These are phyloP conservation scores for Aspergillus texensis DNA, from an alignment of 2,329 filamentous ascomycete species.

Conservation along the genomic window DNA sequence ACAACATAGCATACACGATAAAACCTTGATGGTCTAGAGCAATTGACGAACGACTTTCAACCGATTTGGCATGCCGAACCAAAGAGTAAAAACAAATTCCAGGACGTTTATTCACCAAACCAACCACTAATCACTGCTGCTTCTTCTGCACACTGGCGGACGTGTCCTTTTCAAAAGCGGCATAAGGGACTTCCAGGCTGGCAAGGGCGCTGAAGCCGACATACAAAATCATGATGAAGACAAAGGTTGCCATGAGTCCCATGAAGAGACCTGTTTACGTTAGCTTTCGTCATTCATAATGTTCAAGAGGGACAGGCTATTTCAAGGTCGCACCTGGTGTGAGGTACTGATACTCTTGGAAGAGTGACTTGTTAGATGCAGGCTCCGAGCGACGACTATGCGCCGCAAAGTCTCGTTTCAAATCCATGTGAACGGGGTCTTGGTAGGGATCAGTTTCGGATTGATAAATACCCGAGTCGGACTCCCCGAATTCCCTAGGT, in stretches of 20 bases:
- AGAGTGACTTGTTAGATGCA: conserved; percentile 50
- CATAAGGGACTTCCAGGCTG: conserved; percentile 87
- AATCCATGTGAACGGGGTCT: conserved; percentile 67
- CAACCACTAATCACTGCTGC: conserved; percentile 53
- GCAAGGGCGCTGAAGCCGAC: conserved; percentile 75
- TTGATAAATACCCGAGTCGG: conserved; percentile 58
- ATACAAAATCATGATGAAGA: conserved; percentile 76
- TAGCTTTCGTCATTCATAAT: background rate
- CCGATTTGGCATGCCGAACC: background rate
- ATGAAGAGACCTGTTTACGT: conserved; percentile 76
- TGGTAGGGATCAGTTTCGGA: conserved; percentile 58
- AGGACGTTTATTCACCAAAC: conserved; percentile 1
- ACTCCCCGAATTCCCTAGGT: conserved; percentile 46
- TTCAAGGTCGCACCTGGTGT: conserved; percentile 68
- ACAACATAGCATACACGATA: conserved; percentile 6
- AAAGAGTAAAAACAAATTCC: conserved; percentile 1
- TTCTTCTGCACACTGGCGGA: conserved; percentile 87
- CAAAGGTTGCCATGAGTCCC: conserved; percentile 69
- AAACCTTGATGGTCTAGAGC: background rate
- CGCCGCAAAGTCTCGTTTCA: conserved; percentile 66
- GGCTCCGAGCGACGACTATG: conserved; percentile 41
- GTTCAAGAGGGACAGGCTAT: background rate
- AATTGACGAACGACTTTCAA: background rate
- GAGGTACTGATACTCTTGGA: conserved; percentile 94
- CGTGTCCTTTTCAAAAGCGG: conserved; percentile 95